A percentile compares a stretch with the other conserved stretches of the same genome.
Conservation (phyloP, 2,329 filamentous ascomycete genomes). For the Xylaria arbuscula region DNA sequence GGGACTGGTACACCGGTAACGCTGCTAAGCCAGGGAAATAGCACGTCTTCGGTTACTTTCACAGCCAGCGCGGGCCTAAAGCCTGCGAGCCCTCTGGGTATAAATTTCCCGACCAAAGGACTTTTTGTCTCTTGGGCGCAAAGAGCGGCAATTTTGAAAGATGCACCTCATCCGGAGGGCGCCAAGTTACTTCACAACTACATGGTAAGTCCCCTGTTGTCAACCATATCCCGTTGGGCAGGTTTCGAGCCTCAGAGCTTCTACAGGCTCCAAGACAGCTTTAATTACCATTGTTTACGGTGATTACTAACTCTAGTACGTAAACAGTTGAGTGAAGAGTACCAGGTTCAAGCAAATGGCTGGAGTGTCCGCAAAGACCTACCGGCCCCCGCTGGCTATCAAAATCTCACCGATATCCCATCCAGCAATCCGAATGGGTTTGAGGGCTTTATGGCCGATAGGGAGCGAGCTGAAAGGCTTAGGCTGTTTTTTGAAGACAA, state of each 20-base stretch:
- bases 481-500: conserved; percentile 32
- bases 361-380: conserved; percentile 31
- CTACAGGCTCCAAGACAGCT: too few relatives aligned
- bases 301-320: too few relatives aligned
- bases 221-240: too few relatives aligned
- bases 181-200: conserved; percentile 30
- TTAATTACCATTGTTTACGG: too few relatives aligned
- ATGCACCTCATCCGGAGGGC: conserved; percentile 31
- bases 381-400: conserved; percentile 20
- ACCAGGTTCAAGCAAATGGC: background rate
- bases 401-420: conserved; percentile 14
- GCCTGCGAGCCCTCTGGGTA: background rate
- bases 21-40: conserved; percentile 16
- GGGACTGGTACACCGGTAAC: conserved; percentile 25
- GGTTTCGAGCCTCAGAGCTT: too few relatives aligned
- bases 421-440: conserved; percentile 25
- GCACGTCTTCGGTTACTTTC: conserved; percentile 22
- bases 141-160: conserved; percentile 30
- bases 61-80: conserved; percentile 22
- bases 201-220: background rate
- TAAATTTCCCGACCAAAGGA: conserved; percentile 26
- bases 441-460: conserved; percentile 26
- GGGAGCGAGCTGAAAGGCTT: conserved; percentile 26
- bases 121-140: conserved; percentile 29
- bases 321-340: conserved; percentile 22